Conservation (phyloP, 140 eudicot species). For the Anethum foeniculum region DNA sequence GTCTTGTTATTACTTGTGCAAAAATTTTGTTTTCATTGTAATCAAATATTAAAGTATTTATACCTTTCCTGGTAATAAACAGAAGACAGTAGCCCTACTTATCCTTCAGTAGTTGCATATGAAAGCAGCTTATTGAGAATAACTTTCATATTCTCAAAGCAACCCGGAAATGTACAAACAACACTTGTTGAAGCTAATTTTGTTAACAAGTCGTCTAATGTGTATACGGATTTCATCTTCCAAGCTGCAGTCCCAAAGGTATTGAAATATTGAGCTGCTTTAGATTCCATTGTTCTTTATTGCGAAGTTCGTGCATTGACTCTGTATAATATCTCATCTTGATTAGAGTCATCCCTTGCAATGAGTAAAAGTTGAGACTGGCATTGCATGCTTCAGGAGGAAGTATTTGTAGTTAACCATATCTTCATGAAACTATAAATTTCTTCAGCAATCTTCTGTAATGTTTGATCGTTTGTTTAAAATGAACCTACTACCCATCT, state of each 20-base stretch:
- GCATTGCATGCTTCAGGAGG: neutral
- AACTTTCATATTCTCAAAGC: conserved; percentile 73
- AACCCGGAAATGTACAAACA: conserved; percentile 52
- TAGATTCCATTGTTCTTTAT: neutral
- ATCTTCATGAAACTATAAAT: neutral
- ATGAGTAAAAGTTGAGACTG: neutral
- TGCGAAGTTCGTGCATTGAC: neutral
- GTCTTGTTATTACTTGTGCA: conserved; percentile 2
- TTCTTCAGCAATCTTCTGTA: neutral
- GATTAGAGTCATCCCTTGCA: neutral
- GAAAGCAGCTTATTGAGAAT: conserved; percentile 74
- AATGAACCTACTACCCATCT: neutral
- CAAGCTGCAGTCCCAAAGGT: conserved; percentile 99
- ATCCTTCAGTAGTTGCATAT: conserved; percentile 75
- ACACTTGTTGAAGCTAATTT: conserved; percentile 67
- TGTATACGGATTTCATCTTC: conserved; percentile 67
- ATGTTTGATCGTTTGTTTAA: neutral
- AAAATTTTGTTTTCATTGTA: neutral
- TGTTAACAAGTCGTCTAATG: conserved; percentile 52
- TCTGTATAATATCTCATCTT: neutral
- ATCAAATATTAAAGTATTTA: conserved; percentile 8
- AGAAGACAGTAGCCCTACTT: conserved; percentile 57
- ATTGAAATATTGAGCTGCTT: conserved; percentile 4
- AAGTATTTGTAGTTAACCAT: neutral
- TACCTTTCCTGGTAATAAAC: conserved; percentile 19